These are phyloP conservation scores for Aspergillus tubingensis DNA, from an alignment of 2,329 filamentous ascomycete species.

Conservation along the genomic window DNA sequence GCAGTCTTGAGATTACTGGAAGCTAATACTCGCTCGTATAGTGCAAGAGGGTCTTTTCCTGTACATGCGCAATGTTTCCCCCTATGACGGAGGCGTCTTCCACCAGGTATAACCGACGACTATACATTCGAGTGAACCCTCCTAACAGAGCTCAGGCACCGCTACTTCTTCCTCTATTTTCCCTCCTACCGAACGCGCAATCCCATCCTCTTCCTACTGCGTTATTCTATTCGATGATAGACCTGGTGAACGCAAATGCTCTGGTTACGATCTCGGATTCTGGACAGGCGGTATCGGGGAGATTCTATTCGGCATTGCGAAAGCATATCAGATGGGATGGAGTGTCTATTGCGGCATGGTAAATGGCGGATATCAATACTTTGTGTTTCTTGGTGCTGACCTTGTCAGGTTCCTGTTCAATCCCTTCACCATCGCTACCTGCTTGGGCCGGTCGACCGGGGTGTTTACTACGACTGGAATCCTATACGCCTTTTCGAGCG, in stretches of 20 bases:
- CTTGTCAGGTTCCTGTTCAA: conserved; percentile 81
- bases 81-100: conserved; percentile 89
- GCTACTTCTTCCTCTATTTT: conserved; percentile 86
- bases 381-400: conserved; percentile 7
- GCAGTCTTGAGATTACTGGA: not conserved
- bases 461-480: conserved; percentile 88
- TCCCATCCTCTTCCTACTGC: conserved; percentile 72
- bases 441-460: conserved; percentile 83
- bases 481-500: conserved; percentile 78
- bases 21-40: conserved; percentile 37
- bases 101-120: conserved; percentile 55
- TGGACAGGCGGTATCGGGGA: conserved; percentile 72
- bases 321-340: conserved; percentile 74
- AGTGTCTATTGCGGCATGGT: conserved; percentile 76
- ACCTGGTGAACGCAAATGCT: conserved; percentile 79
- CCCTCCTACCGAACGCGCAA: conserved; percentile 73
- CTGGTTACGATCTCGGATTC: conserved; percentile 79
- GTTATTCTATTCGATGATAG: conserved; percentile 76
- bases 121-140: not conserved
- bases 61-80: conserved; percentile 93
- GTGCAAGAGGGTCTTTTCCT: conserved; percentile 96
- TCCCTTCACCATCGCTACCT: conserved; percentile 88
- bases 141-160: conserved; percentile 63
- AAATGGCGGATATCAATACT: conserved; percentile 22
- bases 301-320: conserved; percentile 75